Percentiles rank a stretch among this genome's conserved stretches.
phyloP scores from a whole-genome alignment of 2,329 filamentous ascomycete genomes.

The Colletotrichum karsti region DNA sequence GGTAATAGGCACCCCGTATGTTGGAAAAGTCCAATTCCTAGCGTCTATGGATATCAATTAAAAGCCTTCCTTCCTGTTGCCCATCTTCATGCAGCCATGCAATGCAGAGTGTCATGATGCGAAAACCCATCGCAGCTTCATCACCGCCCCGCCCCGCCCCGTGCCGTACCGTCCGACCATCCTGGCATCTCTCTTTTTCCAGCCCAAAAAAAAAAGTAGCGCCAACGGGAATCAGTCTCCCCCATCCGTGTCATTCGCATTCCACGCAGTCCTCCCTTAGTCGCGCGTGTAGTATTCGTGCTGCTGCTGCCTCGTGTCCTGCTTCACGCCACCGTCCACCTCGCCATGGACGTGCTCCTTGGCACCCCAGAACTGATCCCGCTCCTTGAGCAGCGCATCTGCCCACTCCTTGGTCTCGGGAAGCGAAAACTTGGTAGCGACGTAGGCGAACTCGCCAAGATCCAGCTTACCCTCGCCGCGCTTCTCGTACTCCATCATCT shows the following conservation, averaged over 20 bases:
- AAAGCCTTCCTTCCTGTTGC: not conserved
- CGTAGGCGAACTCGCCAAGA: conserved; percentile 86
- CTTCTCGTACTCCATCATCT: conserved; percentile 97
- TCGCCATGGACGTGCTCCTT: conserved; percentile 58
- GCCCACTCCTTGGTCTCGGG: conserved; percentile 86
- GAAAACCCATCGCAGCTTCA: not conserved
- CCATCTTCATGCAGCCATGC: not conserved
- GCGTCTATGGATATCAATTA: not conserved
- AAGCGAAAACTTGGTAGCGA: conserved; percentile 76
- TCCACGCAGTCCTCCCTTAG: not conserved
- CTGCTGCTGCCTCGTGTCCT: conserved; percentile 49
- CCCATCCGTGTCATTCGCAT: not conserved
- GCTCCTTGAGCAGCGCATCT: conserved; percentile 77
- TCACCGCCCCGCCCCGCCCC: not conserved
- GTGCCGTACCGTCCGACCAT: not conserved
- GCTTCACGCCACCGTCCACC: conserved; percentile 44
- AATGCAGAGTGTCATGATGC: not conserved
- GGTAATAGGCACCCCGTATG: too few relatives aligned
- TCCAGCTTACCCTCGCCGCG: conserved; percentile 71
- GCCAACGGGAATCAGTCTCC: not conserved
- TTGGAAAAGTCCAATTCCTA: too few relatives aligned
- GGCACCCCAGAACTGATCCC: conserved; percentile 75
- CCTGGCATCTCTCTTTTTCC: not conserved
- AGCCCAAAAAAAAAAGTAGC: not conserved
- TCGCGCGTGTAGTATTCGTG: conserved; percentile 56